Conservation (phyloP, 202 grass and related monocot genomes). For the Setaria viridis region DNA sequence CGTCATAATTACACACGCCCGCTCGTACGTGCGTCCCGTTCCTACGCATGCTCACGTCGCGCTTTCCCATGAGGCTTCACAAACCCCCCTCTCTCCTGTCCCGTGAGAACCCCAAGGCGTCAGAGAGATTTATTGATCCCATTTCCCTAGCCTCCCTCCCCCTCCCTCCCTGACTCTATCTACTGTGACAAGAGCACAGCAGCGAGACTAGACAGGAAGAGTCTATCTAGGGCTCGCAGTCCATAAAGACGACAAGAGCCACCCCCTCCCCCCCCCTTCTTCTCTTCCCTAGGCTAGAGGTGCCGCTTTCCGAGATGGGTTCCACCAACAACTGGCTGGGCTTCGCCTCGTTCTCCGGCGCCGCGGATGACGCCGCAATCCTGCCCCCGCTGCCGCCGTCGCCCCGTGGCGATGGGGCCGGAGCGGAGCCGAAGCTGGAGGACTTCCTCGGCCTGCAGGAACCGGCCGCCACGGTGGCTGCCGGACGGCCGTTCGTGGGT, state of each 20-base stretch:
- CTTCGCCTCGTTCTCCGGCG: conserved; percentile 39
- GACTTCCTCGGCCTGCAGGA: conserved; percentile 59
- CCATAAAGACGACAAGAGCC: conserved; percentile 42
- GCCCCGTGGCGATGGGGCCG: conserved; percentile 8
- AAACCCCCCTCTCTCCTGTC: not conserved
- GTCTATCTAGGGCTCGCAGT: conserved; percentile 49
- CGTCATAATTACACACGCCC: conserved; percentile 26
- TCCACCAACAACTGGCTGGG: conserved; percentile 64
- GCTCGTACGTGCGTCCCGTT: conserved; percentile 8
- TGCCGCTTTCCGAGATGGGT: conserved; percentile 39
- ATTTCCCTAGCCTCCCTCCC: conserved; percentile 7
- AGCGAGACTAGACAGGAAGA: conserved; percentile 26
- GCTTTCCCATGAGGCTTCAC: not conserved
- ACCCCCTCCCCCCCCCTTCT: conserved; percentile 28
- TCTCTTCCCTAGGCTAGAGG: conserved; percentile 1
- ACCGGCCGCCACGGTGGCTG: too few species aligned
- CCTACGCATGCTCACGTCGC: not conserved
- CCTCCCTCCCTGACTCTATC: not conserved
- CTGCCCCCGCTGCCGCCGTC: conserved; percentile 12
- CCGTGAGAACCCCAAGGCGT: conserved; percentile 34
- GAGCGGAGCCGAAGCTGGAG: conserved; percentile 62
- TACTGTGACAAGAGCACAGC: not conserved
- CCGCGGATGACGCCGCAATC: not conserved
- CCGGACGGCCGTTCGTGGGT: not conserved
- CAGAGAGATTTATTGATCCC: not conserved